phyloP scores from a whole-genome alignment of 106 monocot genomes.

The Xerophyta viscosa region DNA sequence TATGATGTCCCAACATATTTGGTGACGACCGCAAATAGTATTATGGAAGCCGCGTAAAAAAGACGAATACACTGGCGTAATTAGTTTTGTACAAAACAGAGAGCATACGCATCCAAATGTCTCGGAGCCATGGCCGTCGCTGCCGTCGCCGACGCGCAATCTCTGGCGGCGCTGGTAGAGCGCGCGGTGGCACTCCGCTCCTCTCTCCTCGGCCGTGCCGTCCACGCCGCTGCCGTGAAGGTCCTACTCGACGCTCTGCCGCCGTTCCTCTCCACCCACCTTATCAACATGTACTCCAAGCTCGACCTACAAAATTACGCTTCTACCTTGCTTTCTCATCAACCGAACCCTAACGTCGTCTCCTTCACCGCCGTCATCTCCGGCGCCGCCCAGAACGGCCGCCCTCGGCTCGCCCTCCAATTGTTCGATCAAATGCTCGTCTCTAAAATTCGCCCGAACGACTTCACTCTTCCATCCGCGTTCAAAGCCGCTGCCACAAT shows the following conservation, averaged over 20 bases:
- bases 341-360: conserved; percentile 62
- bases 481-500: conserved; percentile 59
- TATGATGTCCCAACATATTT: too few species aligned
- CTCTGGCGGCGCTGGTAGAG: conserved; percentile 44
- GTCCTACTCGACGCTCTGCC: conserved; percentile 40
- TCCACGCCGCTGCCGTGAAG: conserved; percentile 42
- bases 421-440: conserved; percentile 54
- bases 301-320: conserved; percentile 56
- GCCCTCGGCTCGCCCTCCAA: conserved; percentile 34
- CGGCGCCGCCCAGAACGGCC: conserved; percentile 49
- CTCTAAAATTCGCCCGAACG: conserved; percentile 49
- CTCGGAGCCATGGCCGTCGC: neutral
- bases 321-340: conserved; percentile 19
- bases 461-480: conserved; percentile 86
- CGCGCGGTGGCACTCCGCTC: conserved; percentile 44
- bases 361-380: conserved; percentile 81
- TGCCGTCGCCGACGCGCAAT: conserved; percentile 25
- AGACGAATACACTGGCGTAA: too few species aligned
- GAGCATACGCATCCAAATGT: neutral
- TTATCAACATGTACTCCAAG: conserved; percentile 95
- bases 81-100: too few species aligned
- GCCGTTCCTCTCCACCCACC: conserved; percentile 72
- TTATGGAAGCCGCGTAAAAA: too few species aligned
- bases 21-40: too few species aligned
- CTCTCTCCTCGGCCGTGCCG: conserved; percentile 43